phyloP scores from a whole-genome alignment of 352 stramenopile genomes.

The Globisporangium mamillatum region DNA sequence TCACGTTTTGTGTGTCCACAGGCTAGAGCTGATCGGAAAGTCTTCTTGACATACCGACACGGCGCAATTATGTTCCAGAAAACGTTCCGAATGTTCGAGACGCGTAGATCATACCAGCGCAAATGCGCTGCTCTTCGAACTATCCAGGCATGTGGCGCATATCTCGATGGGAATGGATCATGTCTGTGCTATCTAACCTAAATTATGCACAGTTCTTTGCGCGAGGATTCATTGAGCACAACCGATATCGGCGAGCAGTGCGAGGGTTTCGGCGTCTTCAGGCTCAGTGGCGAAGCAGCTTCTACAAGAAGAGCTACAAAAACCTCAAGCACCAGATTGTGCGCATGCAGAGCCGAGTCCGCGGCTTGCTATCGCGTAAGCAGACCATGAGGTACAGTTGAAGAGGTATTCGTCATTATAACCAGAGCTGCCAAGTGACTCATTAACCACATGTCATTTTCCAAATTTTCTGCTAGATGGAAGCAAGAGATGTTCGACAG shows the following conservation, averaged over 20 bases:
- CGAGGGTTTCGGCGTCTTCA: conserved; percentile 57
- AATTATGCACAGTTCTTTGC: conserved; percentile 35
- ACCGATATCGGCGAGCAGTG: conserved; percentile 41
- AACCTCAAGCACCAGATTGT: conserved; percentile 60
- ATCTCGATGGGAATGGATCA: neutral
- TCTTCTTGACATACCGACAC: conserved; percentile 28
- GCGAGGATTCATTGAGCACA: conserved; percentile 43
- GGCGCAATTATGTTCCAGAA: conserved; percentile 47
- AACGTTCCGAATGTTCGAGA: conserved; percentile 31
- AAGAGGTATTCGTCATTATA: neutral
- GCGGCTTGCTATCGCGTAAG: conserved; percentile 58
- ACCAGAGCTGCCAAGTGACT: no score
- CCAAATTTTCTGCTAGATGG: conserved; percentile 35
- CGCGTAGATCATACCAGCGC: conserved; percentile 24
- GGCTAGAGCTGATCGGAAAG: conserved; percentile 28
- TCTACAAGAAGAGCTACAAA: conserved; percentile 60
- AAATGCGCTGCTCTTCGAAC: conserved; percentile 27
- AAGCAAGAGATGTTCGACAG: conserved; percentile 56
- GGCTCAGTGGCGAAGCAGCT: conserved; percentile 62
- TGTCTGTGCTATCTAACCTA: neutral
- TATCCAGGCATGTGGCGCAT: conserved; percentile 24
- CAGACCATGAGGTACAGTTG: conserved; percentile 43
- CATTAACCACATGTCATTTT: neutral
- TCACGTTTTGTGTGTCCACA: conserved; percentile 1
- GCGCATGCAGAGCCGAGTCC: conserved; percentile 58